Conservation (phyloP, 805 yeast species). For the Pichia ethanolica region DNA sequence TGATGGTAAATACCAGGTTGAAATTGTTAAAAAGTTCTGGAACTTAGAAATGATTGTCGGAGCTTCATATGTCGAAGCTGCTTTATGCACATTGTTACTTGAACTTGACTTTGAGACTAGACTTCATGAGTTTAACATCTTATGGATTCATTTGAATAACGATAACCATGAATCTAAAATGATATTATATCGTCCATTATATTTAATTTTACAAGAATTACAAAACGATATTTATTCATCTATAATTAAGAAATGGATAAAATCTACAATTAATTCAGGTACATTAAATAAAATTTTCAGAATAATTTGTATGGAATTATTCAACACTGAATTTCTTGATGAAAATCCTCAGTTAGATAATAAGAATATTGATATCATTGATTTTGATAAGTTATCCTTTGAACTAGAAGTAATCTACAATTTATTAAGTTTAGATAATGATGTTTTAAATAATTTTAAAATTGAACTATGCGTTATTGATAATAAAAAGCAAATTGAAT, state of each 20-base stretch:
- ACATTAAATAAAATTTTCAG: conserved; percentile 55
- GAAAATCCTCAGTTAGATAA: conserved; percentile 19
- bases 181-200: conserved; percentile 55
- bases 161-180: conserved; percentile 37
- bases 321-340: conserved; percentile 30
- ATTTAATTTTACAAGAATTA: conserved; percentile 60
- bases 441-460: conserved; percentile 41
- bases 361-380: conserved; percentile 38
- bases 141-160: conserved; percentile 69
- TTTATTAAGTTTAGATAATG: conserved; percentile 42
- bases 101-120: conserved; percentile 33
- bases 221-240: conserved; percentile 36
- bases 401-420: conserved; percentile 45
- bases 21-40: conserved; percentile 60
- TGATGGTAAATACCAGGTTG: conserved; percentile 57
- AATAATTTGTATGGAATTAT: conserved; percentile 45
- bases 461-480: conserved; percentile 55
- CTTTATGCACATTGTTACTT: conserved; percentile 50
- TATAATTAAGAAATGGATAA: conserved; percentile 43
- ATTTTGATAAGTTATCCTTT: conserved; percentile 56
- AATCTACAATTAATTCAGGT: conserved; percentile 39
- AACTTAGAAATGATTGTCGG: conserved; percentile 48
- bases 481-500: conserved; percentile 34
- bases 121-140: conserved; percentile 47
- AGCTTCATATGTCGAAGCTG: conserved; percentile 61